Evolutionary conservation across 2,329 filamentous ascomycete species (phyloP), one percentile per base, ranked within the genome.

Genomic region (Talaromyces islandicus): DNA sequence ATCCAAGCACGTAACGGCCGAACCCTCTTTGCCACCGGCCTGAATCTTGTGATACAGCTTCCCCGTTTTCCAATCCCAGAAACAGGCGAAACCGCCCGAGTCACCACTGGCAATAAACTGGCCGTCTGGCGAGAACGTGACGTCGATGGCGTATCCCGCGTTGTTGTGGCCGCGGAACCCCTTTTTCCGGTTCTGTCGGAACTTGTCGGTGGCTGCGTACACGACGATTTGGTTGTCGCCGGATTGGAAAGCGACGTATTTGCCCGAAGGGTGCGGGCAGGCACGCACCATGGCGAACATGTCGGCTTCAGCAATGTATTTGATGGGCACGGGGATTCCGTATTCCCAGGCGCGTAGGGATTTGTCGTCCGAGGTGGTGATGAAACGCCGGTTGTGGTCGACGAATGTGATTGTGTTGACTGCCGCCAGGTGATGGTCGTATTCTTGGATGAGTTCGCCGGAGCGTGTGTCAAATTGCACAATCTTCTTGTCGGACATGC

Each of bases 21-120:
- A 85, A 58, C 91, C 92, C 61, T 90, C 87, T 25, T 79, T 79
- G 5, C 77, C 77, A 41, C 77, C 77, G 2, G 91, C 92, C 76
- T 89, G 85, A 65, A 99, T 86, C 82, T 97, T 97, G 78, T 96
- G 91, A 77, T 91, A 96, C 92, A 99, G 93, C 79, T 97, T 97
- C 75, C 93, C 96, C 43, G 92, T 97, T 84, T 99, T 99, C 91
- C 92, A 99, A 76, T 97, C 94, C 91, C 92, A 99, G 78, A 97
- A 97, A 76, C 90, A 96, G 54, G 96, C 86, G 69, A 85, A 97
- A 38, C 95, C 94, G 17, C 85, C 91, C 56, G 86, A 90, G 74
- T 99, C 94, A 63, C 94, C 94, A 19, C 85, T 90, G 21, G 87
- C 88, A 58, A 99, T 81, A 73, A 97, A 96, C 71, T 96, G 91